Base-by-base conservation (phyloP, 768 basidiomycete species). In the Boletus reticuloceps region DNA sequence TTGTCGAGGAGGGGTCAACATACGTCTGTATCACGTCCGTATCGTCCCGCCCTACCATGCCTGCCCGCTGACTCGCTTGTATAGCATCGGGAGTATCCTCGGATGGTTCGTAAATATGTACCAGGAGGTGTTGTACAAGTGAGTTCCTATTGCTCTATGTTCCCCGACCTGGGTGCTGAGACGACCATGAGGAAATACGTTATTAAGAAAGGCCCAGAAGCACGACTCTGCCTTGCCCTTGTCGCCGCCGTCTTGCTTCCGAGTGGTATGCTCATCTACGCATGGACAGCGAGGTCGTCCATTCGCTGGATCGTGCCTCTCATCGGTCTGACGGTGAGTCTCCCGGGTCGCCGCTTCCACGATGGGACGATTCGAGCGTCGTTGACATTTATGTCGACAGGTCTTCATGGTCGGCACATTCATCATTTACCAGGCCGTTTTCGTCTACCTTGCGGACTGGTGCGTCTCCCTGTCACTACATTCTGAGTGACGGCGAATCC, bases 231-330 rank as follows among this genome's bases (percentile, higher is more conserved):
- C 55, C 68, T 74, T 20, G 77, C 84, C 12, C 85, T 85, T 59
- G 65, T 77, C 34, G 83, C 82, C 0, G 79, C 77, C 0, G 41
- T 86, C 40, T 61, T 83, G 13, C 73, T 85, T 44, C 85, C 86
- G 0, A 57, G 68, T 0, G 81, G 79, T n/a, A 84, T 87, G 79
- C 80, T 89, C 69, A 82, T 89, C 29, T 91, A 84, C 59, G 87
- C 84, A 0, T 89, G 86, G 83, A 82, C 84, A 4, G 80, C 83
- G 13, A 81, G 75, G 56, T 53, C 77, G 0, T 61, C 58, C 14
- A 74, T 89, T 4, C 79, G 77, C 51, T 91, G 89, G 88, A 80
- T 86, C 38, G 82, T 51, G 13, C 70, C 68, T 20, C 47, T 69
- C 11, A 50, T 58, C n/a, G 68, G 68, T 11, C 50, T 69, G 40